A percentile compares a stretch with the other conserved stretches of the same genome.
Evolutionary conservation across 805 yeast genomes (phyloP).

Genomic region (Candida coleopterorum): DNA sequence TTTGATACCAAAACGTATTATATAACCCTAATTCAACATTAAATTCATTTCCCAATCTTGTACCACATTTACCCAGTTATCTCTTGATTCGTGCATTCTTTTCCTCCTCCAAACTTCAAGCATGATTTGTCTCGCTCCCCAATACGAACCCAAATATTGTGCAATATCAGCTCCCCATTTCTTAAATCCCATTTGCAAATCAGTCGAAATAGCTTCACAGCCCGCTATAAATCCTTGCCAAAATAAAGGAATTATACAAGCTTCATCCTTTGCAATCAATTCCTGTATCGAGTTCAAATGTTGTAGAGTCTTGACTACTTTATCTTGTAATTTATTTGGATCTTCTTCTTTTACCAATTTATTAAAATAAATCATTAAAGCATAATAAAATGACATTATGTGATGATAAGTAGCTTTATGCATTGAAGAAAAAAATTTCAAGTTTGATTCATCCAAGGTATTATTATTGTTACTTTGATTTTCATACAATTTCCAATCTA

Average conservation of each 20-base stretch:
- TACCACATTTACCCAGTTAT: conserved; percentile 75
- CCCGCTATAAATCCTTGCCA: conserved; percentile 93
- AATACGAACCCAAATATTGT: conserved; percentile 61
- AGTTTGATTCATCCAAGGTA: conserved; percentile 5
- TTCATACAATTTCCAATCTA: conserved; percentile 64
- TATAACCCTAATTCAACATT: conserved; percentile 51
- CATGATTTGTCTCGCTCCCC: conserved; percentile 84
- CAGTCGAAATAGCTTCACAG: conserved; percentile 60
- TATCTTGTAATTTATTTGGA: conserved; percentile 55
- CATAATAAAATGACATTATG: conserved; percentile 72
- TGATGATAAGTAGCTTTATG: conserved; percentile 78
- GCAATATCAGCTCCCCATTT: conserved; percentile 68
- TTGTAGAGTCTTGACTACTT: conserved; percentile 55
- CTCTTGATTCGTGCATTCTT: conserved; percentile 50
- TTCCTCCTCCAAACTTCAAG: conserved; percentile 81
- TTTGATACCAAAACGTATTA: too few species aligned
- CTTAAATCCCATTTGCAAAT: conserved; percentile 61
- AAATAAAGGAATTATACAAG: conserved; percentile 67
- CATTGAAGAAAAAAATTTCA: conserved; percentile 44
- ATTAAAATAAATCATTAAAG: conserved; percentile 65
- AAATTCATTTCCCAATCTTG: conserved; percentile 83
- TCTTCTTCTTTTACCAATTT: conserved; percentile 54
- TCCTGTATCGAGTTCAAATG: conserved; percentile 61
- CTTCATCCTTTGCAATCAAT: conserved; percentile 50
- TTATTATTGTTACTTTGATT: conserved; percentile 13